Base-by-base conservation (phyloP, 495 filamentous ascomycete genomes). In the Penicillium steckii region DNA sequence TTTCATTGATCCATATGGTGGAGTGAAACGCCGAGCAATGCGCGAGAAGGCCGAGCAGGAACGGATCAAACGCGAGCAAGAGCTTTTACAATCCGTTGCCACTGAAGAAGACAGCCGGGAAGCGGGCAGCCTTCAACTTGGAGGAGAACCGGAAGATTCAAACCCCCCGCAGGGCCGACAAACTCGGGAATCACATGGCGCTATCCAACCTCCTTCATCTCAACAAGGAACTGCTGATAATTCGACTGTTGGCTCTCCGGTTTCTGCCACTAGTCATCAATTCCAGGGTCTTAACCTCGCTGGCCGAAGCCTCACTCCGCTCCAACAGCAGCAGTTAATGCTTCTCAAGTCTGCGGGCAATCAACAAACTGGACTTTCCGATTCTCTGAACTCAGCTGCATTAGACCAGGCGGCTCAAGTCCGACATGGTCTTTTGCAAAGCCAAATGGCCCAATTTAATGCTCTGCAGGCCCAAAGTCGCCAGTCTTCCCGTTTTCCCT, bases 401-500 rank as follows among this genome's bases (percentile, higher is more conserved):
- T 44, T 73, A 18, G 73, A 75, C 18, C 72, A 76, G 52, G 67
- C 66, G 8, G 64, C 69, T 9, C 75, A 76, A 51, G 57, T 62
- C 12, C 73, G 66, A 13, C 73, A 76, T 32, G 60, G 68, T 54
- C 73, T 88, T 24, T 81, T 90, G 55, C 88, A 89, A 56, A 82
- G 75, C 29, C 73, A 79, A 50, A 68, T 69, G 51, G 75, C 77
- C 2, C 73, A 81, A 49, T 67, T 76, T 40, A 75, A 74, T 48
- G 73, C 72, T 15, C 63, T 76, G 19, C 89, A 92, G 58, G 88
- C 88, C 18, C 90, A 97, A 64, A 85, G 79, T 46, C 83, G 93
- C 53, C 89, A 96, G 61, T 84, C 89, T 18, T 96, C 94, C 2
- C 80, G 92, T 22, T 97, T 92, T 68, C 89, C 82, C 48, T 96